A percentile compares a stretch with the other conserved stretches of the same genome.
Evolutionary conservation across 768 basidiomycete species (phyloP).

Genomic region (Boletus edulis): DNA sequence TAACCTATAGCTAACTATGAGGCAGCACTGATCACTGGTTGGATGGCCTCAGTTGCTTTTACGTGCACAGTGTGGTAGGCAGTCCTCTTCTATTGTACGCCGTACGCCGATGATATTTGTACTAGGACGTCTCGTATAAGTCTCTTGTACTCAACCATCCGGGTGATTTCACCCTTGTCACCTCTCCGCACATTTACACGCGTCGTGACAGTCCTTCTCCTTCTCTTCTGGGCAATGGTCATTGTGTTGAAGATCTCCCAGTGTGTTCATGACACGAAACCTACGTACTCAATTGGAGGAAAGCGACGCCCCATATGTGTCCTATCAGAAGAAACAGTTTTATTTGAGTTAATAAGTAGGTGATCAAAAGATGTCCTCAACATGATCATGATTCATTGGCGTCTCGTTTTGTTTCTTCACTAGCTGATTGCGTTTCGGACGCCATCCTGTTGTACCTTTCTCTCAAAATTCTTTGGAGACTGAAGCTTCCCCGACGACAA

Average conservation of each 20-base stretch:
- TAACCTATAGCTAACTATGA: neutral
- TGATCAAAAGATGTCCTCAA: neutral
- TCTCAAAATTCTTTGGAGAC: slow-evolving; percentile 14
- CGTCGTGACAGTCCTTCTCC: neutral
- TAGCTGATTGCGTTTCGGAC: slow-evolving; percentile 9
- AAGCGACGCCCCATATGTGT: neutral
- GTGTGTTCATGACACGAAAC: neutral
- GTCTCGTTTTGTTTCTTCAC: neutral
- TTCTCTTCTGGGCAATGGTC: neutral
- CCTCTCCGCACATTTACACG: neutral
- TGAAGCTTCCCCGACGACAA: slow-evolving; percentile 14
- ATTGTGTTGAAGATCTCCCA: neutral
- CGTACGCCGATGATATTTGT: neutral
- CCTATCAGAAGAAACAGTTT: neutral
- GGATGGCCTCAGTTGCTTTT: neutral
- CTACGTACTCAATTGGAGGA: neutral
- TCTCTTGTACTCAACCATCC: neutral
- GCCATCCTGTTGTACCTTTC: neutral
- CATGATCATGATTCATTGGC: neutral
- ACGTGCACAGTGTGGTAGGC: neutral
- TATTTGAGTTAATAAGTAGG: slow-evolving; percentile 11
- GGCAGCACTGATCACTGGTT: neutral
- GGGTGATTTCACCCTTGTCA: neutral
- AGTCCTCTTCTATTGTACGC: neutral
- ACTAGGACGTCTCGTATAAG: neutral